Conservation (phyloP, 805 yeast species). For the Tetrapisispora phaffii region DNA sequence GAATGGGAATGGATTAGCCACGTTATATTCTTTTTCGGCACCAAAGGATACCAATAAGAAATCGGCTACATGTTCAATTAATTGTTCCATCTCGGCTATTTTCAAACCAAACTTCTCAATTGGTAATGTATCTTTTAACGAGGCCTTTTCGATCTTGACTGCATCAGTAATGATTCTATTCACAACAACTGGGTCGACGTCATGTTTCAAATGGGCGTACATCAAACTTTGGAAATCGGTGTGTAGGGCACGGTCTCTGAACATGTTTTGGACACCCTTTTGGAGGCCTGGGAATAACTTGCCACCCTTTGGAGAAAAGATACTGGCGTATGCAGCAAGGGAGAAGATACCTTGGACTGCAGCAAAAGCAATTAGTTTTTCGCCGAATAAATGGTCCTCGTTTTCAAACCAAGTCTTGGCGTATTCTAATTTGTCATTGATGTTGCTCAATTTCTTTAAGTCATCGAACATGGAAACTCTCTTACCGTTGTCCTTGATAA, state of each 20-base stretch:
- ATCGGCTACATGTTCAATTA: constrained; percentile 94
- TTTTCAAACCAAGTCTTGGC: constrained; percentile 92
- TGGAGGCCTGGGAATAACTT: constrained; percentile 97
- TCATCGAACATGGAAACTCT: constrained; percentile 81
- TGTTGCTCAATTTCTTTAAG: constrained; percentile 83
- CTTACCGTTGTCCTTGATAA: constrained; percentile 89
- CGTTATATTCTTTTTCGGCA: constrained; percentile 77
- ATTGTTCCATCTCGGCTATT: constrained; percentile 82
- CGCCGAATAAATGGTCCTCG: constrained; percentile 77
- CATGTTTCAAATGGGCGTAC: constrained; percentile 83
- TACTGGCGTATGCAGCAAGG: constrained; percentile 93
- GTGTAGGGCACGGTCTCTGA: constrained; percentile 96
- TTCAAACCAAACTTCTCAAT: constrained; percentile 89
- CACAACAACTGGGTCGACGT: constrained; percentile 69
- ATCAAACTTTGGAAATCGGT: constrained; percentile 94
- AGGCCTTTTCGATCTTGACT: constrained; percentile 83
- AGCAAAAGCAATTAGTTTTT: constrained; percentile 93
- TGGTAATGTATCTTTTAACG: constrained; percentile 85
- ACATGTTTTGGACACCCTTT: constrained; percentile 88
- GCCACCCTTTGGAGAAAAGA: constrained; percentile 94
- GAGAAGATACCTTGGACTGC: constrained; percentile 98
- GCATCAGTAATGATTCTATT: constrained; percentile 88
- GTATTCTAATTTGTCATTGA: constrained; percentile 93
- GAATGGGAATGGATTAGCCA: constrained; percentile 87
- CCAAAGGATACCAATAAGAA: constrained; percentile 84